These are phyloP conservation scores for Candida tunisiensis DNA, from an alignment of 1,139 yeast species.

Conservation along the genomic window DNA sequence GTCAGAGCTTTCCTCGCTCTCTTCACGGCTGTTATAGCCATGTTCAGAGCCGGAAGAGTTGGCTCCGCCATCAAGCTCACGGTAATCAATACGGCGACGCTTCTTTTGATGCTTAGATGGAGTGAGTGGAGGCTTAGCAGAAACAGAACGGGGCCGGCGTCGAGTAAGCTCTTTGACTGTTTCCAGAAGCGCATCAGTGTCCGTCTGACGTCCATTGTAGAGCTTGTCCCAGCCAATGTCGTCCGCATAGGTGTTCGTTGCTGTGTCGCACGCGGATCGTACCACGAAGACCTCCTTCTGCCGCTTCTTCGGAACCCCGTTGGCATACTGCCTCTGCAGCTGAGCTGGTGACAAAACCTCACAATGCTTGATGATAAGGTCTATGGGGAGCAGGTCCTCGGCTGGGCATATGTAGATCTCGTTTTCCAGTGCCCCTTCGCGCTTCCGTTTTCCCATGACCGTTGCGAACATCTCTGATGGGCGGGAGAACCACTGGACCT, in stretches of 20 bases:
- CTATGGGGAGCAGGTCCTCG: too few species aligned
- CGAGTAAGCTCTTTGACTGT: constrained; percentile 1
- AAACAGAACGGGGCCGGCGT: not conserved
- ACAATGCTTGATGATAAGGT: too few species aligned
- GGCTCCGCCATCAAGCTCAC: not conserved
- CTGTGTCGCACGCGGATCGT: constrained; percentile 4
- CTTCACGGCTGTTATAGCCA: constrained; percentile 5
- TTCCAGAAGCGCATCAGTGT: constrained; percentile 3
- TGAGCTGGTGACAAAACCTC: not conserved
- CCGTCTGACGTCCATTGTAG: constrained; percentile 5
- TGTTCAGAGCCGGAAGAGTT: not conserved
- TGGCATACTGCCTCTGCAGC: not conserved
- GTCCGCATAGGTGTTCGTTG: constrained; percentile 3
- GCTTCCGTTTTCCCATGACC: too few species aligned
- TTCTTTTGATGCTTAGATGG: constrained; percentile 11
- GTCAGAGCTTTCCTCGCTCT: not conserved
- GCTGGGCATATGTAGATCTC: constrained; percentile 9
- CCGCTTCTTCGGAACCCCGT: not conserved
- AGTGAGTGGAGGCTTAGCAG: not conserved
- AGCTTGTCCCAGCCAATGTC: constrained; percentile 6
- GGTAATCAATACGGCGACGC: constrained; percentile 2
- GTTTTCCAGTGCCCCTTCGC: constrained; percentile 1
- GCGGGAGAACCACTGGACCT: constrained; percentile 8
- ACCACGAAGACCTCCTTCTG: too few species aligned
- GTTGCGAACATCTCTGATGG: constrained; percentile 4